Evolutionary conservation across 108 stramenopile species (phyloP).

Genomic region (Pseudonitzschia delicatissima): DNA sequence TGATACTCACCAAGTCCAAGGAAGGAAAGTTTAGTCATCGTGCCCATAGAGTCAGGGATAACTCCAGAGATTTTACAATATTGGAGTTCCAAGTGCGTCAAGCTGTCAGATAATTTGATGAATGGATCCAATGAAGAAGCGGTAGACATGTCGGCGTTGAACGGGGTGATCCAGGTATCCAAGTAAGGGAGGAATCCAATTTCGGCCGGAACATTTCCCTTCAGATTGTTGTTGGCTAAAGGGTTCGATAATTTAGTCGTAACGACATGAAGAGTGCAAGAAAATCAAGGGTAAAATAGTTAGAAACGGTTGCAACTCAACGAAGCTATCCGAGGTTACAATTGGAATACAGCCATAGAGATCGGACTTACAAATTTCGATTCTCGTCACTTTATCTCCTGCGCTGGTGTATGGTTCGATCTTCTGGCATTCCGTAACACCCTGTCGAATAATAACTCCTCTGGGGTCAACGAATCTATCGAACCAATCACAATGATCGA

Average conservation of each 20-base stretch:
- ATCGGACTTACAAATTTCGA: constrained; percentile 9
- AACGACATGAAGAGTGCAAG: not conserved
- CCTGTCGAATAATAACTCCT: not conserved
- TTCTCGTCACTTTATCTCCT: not conserved
- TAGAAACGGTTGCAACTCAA: not conserved
- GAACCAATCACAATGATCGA: constrained; percentile 12
- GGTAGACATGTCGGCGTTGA: constrained; percentile 4
- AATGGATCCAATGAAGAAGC: not conserved
- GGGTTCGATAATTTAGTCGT: not conserved
- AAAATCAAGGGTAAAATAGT: not conserved
- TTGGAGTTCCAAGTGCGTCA: constrained; percentile 16
- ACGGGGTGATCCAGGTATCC: constrained; percentile 4
- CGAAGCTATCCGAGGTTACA: not conserved
- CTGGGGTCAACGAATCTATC: not conserved
- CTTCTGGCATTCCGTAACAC: constrained; percentile 1
- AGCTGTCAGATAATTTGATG: not conserved
- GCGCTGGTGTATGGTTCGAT: not conserved
- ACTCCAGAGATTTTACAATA: constrained; percentile 19
- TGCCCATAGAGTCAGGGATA: constrained; percentile 20
- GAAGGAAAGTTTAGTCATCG: constrained; percentile 8
- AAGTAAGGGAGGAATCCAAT: constrained; percentile 15
- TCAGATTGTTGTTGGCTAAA: constrained; percentile 15
- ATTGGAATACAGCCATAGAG: not conserved
- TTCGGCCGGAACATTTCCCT: constrained; percentile 16
- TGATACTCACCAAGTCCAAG: constrained; percentile 12